These are phyloP conservation scores for Panicum virgatum DNA, from an alignment of 202 grass and related monocot species.

Conservation along the genomic window DNA sequence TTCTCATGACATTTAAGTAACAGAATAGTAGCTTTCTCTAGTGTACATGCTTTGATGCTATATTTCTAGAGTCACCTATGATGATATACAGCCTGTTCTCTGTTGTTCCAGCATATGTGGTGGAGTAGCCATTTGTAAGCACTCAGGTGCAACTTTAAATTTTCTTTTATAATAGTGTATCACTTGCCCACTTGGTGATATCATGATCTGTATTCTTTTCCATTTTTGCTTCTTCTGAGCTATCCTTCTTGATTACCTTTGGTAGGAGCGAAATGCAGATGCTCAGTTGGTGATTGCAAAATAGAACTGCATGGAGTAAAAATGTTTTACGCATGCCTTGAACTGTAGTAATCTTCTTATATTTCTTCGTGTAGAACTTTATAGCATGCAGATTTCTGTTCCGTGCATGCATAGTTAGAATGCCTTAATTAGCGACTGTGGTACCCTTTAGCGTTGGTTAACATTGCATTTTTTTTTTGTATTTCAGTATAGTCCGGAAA, in stretches of 20 bases:
- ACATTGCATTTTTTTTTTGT: not conserved
- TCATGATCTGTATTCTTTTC: not conserved
- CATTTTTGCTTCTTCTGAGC: slow-evolving; percentile 12
- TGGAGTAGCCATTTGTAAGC: not conserved
- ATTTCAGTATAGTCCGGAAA: slow-evolving; percentile 79
- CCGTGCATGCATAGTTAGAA: not conserved
- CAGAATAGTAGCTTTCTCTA: not conserved
- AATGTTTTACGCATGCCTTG: not conserved
- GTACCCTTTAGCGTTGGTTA: not conserved
- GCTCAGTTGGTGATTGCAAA: not conserved
- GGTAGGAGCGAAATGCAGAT: slow-evolving; percentile 10
- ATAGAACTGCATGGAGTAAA: not conserved
- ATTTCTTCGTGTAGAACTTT: not conserved
- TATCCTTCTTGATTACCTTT: not conserved
- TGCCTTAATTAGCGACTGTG: not conserved
- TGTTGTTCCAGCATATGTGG: not conserved
- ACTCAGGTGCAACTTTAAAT: not conserved
- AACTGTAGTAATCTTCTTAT: not conserved
- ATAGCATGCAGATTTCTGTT: not conserved
- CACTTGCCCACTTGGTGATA: not conserved
- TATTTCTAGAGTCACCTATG: not conserved
- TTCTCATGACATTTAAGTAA: slow-evolving; percentile 10
- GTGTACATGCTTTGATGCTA: not conserved
- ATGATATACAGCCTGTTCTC: not conserved
- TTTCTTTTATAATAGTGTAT: not conserved